phyloP scores from a whole-genome alignment of 2,329 filamentous ascomycete species.

The Ceratocystis huliohia region DNA sequence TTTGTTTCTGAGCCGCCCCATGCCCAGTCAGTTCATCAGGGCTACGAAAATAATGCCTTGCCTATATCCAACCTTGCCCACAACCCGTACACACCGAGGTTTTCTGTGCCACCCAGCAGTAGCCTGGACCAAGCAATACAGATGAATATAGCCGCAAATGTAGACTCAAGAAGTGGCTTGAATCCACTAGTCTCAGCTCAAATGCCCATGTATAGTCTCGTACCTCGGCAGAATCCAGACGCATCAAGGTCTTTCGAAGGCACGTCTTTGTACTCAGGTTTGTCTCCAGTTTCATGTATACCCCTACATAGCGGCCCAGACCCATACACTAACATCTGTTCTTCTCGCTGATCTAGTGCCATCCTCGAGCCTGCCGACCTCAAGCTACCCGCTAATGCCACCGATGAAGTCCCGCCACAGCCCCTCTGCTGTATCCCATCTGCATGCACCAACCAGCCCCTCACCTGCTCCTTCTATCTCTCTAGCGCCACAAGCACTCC shows the following conservation, averaged over 20 bases:
- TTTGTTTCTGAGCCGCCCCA: neutral
- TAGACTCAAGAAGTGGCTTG: neutral
- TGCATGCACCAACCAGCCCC: neutral
- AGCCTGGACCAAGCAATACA: neutral
- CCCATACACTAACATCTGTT: neutral
- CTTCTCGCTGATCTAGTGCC: neutral
- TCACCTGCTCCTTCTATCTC: neutral
- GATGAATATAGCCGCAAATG: neutral
- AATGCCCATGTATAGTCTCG: neutral
- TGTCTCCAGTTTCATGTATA: neutral
- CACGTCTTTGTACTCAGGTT: conserved; percentile 4
- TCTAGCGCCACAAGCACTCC: neutral
- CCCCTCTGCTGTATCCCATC: neutral
- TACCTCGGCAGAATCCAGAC: neutral
- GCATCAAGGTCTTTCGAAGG: neutral
- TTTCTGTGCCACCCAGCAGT: neutral
- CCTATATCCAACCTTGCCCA: neutral
- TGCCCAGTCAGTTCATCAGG: neutral
- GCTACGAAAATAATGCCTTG: neutral
- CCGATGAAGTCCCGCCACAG: neutral
- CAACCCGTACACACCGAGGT: neutral
- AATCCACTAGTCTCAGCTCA: neutral
- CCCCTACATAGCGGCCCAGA: neutral
- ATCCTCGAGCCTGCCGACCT: neutral
- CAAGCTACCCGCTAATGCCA: neutral